Base-by-base conservation (phyloP, 1,139 yeast species). In the Suhomyces taliae region DNA sequence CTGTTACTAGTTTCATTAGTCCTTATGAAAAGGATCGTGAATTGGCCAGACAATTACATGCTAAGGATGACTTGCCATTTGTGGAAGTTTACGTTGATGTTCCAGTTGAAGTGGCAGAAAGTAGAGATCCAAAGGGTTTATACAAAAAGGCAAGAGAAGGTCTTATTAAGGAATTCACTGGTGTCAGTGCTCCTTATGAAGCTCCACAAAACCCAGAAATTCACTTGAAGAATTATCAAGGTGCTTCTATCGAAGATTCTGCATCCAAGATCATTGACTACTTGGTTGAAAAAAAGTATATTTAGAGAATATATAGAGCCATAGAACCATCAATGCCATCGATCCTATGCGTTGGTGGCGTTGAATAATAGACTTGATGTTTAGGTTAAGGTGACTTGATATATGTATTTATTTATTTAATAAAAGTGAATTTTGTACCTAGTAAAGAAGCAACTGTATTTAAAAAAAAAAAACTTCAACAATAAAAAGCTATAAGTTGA, bases 131-230 rank as follows among this genome's bases (percentile, higher is more conserved):
- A 53, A 91, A 91, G 76, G 98, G 98, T 8, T 77, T 91, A 57
- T 91, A 91, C 75, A 90, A 90, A 71, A 91, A 91, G 78, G 98
- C 98, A 24, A 83, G 97, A 65, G 95, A 90, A 60, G 98, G 98
- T 32, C 75, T 87, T 53, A 91, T 91, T 66, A 89, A 89, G 70
- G 96, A 91, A 64, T 91, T 91, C 72, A 91, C 98, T 24, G 98
- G 98, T 47, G 85, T 91, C 52, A 85, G 91, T 56, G 97, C 97
- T 12, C 98, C 98, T 36, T 91, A 91, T 66, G 98, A 91, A 74
- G 95, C 88, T 2, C 98, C 98, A 41, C 85, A 79, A 54, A 63
- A 70, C 34, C 88, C 98, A 36, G 98, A 91, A 71, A 76, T 91
- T 53, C 93, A 86, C 63, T 72, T 91, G 63, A 81, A 81, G 59